Evolutionary conservation across 192 early-diverging fungal genomes (phyloP), one percentile per base, ranked within the genome.

Genomic region (Podila clonocystis): DNA sequence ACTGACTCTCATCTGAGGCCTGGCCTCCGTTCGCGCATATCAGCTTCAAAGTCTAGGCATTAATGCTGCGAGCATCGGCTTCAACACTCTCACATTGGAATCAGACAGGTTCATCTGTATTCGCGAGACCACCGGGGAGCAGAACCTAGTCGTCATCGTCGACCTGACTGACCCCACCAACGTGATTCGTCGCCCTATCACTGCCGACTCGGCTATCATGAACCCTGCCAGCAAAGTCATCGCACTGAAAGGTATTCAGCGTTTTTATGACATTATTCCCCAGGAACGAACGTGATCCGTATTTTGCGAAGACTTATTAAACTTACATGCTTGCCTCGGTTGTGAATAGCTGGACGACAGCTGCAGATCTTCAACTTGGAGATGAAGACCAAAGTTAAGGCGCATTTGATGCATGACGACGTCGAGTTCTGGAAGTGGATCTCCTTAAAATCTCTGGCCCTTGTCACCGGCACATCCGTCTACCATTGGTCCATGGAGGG

Each of bases 401-500:
- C 97, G 24, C 91, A 95, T 80, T 48, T 88, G 63, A 97, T 97
- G 96, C 84, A 88, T 71, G 98, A 99, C 62, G 95, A 96, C 67
- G 72, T 82, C 58, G 89, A 91, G 68, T 98, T 92, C 75, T 98
- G 97, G 97, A 97, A 94, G 74, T 99, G 98, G 98, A 93, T 97
- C 63, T 92, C 93, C 38, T 68, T 89, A 50, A 95, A 90, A 63
- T 91, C 94, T 24, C 84, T 98, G 49, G 98, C 94, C 17, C 79
- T 98, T 48, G 95, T 99, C 13, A 98, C 97, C 26, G 91, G 93
- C 33, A 91, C 86, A 2, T 80, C 93, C 22, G 97, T 98, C 13
- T 97, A 94, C 87, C 98, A 98, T 85, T 99, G 98, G 98, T 93
- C 95, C 52, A 95, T 98, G 63, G 97, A 98, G 73, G 96, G 94